phyloP scores from a whole-genome alignment of 257 asterid genomes.

The Hygrophila difformis region DNA sequence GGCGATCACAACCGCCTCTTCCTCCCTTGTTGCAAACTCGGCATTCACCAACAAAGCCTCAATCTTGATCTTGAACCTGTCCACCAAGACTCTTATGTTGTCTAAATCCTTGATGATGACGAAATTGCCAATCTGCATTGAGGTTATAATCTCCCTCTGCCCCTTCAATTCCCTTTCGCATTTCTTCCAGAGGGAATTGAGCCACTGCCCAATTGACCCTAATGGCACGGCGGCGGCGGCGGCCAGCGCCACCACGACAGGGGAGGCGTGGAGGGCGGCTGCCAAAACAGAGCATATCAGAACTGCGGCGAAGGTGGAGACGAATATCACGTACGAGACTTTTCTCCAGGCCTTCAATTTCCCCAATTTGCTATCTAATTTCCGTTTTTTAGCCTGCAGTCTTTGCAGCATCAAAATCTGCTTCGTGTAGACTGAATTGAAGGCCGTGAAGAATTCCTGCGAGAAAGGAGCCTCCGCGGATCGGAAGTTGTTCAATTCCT shows the following conservation, averaged over 20 bases:
- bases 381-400: slow-evolving; percentile 34
- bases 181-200: slow-evolving; percentile 47
- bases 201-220: slow-evolving; percentile 69
- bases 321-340: slow-evolving; percentile 51
- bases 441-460: slow-evolving; percentile 40
- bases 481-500: slow-evolving; percentile 41
- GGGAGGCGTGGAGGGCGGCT: slow-evolving; percentile 63
- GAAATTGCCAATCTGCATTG: slow-evolving; percentile 44
- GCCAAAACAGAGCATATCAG: slow-evolving; percentile 71
- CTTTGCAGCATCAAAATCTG: slow-evolving; percentile 43
- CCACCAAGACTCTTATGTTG: slow-evolving; percentile 40
- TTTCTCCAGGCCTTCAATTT: slow-evolving; percentile 46
- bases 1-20: slow-evolving; percentile 36
- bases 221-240: slow-evolving; percentile 66
- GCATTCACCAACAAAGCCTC: slow-evolving; percentile 41
- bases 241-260: slow-evolving; percentile 54
- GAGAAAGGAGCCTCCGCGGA: slow-evolving; percentile 54
- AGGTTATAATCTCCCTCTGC: slow-evolving; percentile 41
- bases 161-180: slow-evolving; percentile 48
- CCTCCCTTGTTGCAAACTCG: slow-evolving; percentile 38
- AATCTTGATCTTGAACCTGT: slow-evolving; percentile 39
- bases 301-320: slow-evolving; percentile 47
- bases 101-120: slow-evolving; percentile 59
- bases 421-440: slow-evolving; percentile 35
- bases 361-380: slow-evolving; percentile 44